Evolutionary conservation across 1,284 basidiomycete species (phyloP).

Genomic region (Sanghuangporus baumii): DNA sequence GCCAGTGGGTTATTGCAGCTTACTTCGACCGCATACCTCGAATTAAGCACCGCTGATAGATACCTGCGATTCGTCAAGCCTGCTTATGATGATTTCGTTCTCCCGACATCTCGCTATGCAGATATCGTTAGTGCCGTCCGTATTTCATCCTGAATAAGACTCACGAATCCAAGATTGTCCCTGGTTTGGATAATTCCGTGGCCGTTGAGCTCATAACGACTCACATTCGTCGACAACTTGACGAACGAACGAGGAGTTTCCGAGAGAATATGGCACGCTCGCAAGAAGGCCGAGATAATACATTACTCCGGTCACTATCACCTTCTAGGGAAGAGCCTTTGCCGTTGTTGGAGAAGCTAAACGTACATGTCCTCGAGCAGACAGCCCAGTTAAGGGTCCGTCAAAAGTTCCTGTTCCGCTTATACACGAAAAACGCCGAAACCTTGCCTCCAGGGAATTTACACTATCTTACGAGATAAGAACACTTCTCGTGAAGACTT

Average conservation of each 20-base stretch:
- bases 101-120: slow-evolving; percentile 79
- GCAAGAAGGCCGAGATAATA: slow-evolving; percentile 3
- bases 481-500: slow-evolving; percentile 78
- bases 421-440: background rate
- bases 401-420: background rate
- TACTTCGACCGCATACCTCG: background rate
- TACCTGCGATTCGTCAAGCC: slow-evolving; percentile 92
- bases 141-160: background rate
- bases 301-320: slow-evolving; percentile 9
- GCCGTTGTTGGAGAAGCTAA: slow-evolving; percentile 35
- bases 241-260: slow-evolving; percentile 70
- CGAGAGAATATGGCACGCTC: slow-evolving; percentile 62
- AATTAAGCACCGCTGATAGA: slow-evolving; percentile 32
- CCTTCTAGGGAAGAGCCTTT: slow-evolving; percentile 17
- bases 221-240: slow-evolving; percentile 82
- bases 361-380: slow-evolving; percentile 68
- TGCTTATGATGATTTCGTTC: slow-evolving; percentile 93
- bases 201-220: slow-evolving; percentile 93
- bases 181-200: slow-evolving; percentile 80
- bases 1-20: slow-evolving; percentile 55
- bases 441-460: slow-evolving; percentile 63
- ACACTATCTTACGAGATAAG: slow-evolving; percentile 77
- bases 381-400: slow-evolving; percentile 76
- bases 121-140: slow-evolving; percentile 63
- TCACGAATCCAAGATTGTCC: slow-evolving; percentile 66